Evolutionary conservation across 257 asterid species (phyloP).

Genomic region (Linderniella brevidens): DNA sequence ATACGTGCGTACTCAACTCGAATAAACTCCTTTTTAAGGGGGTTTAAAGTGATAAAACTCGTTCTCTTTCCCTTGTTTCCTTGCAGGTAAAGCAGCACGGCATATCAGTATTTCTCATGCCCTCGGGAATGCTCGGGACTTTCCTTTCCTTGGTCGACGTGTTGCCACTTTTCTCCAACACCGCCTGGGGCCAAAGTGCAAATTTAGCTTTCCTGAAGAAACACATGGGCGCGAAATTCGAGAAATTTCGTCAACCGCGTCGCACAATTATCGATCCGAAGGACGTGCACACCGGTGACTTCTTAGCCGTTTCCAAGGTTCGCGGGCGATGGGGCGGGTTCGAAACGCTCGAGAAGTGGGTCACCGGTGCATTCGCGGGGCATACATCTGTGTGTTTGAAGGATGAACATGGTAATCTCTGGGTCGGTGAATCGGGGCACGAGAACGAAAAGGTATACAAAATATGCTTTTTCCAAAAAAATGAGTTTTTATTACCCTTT

Average conservation of each 20-base stretch:
- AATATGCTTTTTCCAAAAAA: neutral
- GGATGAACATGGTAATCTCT: constrained; percentile 71
- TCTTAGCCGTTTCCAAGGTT: constrained; percentile 86
- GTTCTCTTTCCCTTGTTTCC: constrained; percentile 14
- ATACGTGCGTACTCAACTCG: constrained; percentile 36
- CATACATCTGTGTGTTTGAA: constrained; percentile 96
- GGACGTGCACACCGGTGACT: constrained; percentile 91
- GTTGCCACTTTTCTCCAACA: constrained; percentile 85
- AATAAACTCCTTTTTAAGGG: neutral
- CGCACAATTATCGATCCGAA: constrained; percentile 51
- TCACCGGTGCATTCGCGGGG: constrained; percentile 99
- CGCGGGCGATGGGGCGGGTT: constrained; percentile 99
- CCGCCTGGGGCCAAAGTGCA: constrained; percentile 96
- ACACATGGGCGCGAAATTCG: constrained; percentile 94
- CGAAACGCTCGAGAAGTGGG: constrained; percentile 99
- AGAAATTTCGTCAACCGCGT: constrained; percentile 61
- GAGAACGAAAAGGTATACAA: constrained; percentile 83
- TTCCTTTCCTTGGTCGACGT: constrained; percentile 86
- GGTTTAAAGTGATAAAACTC: constrained; percentile 1
- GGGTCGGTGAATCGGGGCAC: constrained; percentile 99
- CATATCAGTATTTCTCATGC: constrained; percentile 93
- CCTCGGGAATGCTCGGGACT: constrained; percentile 99
- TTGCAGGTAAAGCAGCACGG: constrained; percentile 93
- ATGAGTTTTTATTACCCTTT: neutral
- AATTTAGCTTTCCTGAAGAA: constrained; percentile 74